phyloP scores from a whole-genome alignment of 257 asterid genomes.

The Handroanthus guayacan region DNA sequence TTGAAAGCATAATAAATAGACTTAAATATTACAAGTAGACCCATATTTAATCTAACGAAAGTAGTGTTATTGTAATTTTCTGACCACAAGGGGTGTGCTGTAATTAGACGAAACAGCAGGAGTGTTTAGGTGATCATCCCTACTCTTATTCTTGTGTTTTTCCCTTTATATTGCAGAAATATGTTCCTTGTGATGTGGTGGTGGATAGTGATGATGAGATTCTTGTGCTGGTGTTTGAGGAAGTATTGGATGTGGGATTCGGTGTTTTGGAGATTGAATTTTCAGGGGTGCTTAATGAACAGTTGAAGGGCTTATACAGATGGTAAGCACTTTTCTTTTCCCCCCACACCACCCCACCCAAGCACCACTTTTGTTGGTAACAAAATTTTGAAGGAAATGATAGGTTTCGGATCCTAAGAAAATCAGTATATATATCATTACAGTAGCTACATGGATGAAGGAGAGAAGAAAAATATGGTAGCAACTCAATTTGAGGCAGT shows the following conservation, averaged over 20 bases:
- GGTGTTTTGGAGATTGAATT: constrained; percentile 43
- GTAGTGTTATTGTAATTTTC: too few relatives aligned
- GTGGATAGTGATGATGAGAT: constrained; percentile 47
- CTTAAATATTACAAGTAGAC: too few relatives aligned
- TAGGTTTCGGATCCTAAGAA: not conserved
- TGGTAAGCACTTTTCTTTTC: constrained; percentile 32
- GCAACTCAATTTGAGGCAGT: constrained; percentile 54
- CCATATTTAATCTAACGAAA: too few relatives aligned
- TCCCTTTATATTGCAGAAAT: constrained; percentile 38
- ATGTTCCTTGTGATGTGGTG: constrained; percentile 41
- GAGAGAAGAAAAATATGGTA: constrained; percentile 50
- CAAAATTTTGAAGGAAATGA: not conserved
- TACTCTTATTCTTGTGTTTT: constrained; percentile 4
- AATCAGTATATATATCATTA: not conserved
- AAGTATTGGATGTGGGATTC: constrained; percentile 38
- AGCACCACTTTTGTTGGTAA: not conserved
- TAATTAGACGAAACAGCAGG: too few relatives aligned
- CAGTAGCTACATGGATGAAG: constrained; percentile 49
- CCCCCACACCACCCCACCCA: too few relatives aligned
- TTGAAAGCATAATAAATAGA: too few relatives aligned
- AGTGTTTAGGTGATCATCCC: too few relatives aligned
- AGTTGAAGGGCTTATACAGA: constrained; percentile 46
- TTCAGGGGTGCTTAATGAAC: constrained; percentile 50
- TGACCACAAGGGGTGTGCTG: too few relatives aligned
- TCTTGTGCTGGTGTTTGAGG: constrained; percentile 44